Evolutionary conservation across 371 early-diverging fungal genomes (phyloP).

Genomic region (Apophysomyces variabilis): DNA sequence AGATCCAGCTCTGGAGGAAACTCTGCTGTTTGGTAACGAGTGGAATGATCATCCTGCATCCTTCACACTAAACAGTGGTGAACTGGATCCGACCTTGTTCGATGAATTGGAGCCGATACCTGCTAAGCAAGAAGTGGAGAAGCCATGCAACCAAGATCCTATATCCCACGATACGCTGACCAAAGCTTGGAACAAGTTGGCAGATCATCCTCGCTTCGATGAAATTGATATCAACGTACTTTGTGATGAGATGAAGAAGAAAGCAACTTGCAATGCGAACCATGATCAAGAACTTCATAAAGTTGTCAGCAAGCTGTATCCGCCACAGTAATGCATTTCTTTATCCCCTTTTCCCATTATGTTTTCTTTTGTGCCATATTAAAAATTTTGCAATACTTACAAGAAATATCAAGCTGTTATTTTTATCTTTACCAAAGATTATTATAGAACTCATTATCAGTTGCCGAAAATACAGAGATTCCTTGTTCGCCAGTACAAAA

Average conservation of each 20-base stretch:
- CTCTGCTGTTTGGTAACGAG: constrained; percentile 2
- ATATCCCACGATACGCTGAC: background rate
- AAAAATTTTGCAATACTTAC: too few relatives aligned
- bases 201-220: constrained; percentile 55
- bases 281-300: constrained; percentile 1
- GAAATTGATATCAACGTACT: constrained; percentile 59
- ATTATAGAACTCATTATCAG: too few relatives aligned
- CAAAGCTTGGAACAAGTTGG: constrained; percentile 52
- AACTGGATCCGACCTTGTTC: background rate
- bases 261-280: constrained; percentile 38
- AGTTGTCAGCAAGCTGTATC: background rate
- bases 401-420: too few relatives aligned
- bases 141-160: background rate
- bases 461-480: too few relatives aligned
- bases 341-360: background rate
- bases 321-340: background rate
- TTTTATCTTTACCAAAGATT: too few relatives aligned
- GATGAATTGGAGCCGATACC: background rate
- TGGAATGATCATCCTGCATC: constrained; percentile 6
- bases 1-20: background rate
- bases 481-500: too few relatives aligned
- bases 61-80: background rate
- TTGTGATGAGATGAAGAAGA: constrained; percentile 61
- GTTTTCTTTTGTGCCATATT: background rate
- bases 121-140: constrained; percentile 11